These are phyloP conservation scores for Corynascus novoguineensis DNA, from an alignment of 495 filamentous ascomycete genomes.

Conservation along the genomic window DNA sequence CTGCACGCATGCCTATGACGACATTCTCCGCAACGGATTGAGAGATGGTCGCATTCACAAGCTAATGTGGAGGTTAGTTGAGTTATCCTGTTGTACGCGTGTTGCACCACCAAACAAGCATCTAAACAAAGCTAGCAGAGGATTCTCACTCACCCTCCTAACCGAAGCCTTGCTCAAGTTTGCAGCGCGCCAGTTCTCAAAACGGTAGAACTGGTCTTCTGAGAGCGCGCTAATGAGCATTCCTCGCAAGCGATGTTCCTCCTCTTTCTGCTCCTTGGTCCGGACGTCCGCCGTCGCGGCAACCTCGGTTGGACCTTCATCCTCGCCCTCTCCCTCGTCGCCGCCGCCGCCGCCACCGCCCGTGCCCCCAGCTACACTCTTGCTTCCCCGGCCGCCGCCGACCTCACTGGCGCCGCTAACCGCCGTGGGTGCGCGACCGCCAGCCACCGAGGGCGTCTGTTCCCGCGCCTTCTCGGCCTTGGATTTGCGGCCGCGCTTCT, in stretches of 20 bases:
- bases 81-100: neutral
- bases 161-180: conserved; percentile 49
- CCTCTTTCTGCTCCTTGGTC: conserved; percentile 61
- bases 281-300: conserved; percentile 58
- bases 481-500: conserved; percentile 62
- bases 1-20: conserved; percentile 71
- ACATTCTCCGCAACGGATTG: conserved; percentile 78
- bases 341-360: conserved; percentile 25
- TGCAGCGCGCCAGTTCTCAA: conserved; percentile 64
- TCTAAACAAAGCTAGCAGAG: neutral
- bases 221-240: conserved; percentile 67
- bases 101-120: neutral
- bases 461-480: conserved; percentile 54
- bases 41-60: conserved; percentile 81
- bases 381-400: conserved; percentile 31
- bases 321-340: conserved; percentile 57
- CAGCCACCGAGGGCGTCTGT: conserved; percentile 43
- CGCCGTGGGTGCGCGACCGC: conserved; percentile 46
- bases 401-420: conserved; percentile 41
- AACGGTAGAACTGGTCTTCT: conserved; percentile 61
- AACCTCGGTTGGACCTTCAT: conserved; percentile 60
- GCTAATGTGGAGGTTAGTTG: conserved; percentile 38
- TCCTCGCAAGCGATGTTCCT: conserved; percentile 56
- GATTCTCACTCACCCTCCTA: conserved; percentile 35
- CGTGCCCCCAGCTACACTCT: conserved; percentile 25